These are phyloP conservation scores for Mesembryanthemum crystallinum DNA, from an alignment of 148 eudicot genomes.

Conservation along the genomic window DNA sequence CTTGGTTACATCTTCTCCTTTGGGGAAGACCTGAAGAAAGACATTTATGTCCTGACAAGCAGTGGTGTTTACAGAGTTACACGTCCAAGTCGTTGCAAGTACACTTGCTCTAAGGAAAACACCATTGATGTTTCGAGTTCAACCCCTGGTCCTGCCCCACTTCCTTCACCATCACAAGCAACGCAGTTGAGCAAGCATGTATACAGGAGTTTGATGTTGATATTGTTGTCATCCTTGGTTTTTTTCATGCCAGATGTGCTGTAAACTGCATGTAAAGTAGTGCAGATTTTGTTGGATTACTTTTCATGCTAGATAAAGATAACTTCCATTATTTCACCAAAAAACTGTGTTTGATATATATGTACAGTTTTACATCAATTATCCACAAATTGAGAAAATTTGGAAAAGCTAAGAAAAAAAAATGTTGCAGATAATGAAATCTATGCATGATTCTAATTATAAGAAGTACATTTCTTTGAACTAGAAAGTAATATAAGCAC, in stretches of 20 bases:
- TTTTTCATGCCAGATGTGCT: not conserved
- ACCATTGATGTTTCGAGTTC: conserved; percentile 25
- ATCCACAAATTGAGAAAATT: too few species aligned
- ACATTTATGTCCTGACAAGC: conserved; percentile 56
- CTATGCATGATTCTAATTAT: too few species aligned
- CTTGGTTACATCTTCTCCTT: conserved; percentile 72
- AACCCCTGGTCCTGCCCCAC: not conserved
- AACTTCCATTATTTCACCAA: too few species aligned
- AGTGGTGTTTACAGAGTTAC: conserved; percentile 75
- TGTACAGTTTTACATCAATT: too few species aligned
- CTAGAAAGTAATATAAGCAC: too few species aligned
- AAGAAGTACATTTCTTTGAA: too few species aligned
- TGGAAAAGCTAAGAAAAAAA: too few species aligned
- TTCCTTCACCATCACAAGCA: conserved; percentile 22
- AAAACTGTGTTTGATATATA: too few species aligned
- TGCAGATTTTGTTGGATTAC: not conserved
- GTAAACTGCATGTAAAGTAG: not conserved
- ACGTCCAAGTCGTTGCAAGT: conserved; percentile 67
- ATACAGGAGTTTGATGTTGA: conserved; percentile 15
- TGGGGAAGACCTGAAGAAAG: conserved; percentile 70
- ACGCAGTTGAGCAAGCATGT: conserved; percentile 19
- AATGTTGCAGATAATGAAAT: too few species aligned
- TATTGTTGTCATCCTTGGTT: conserved; percentile 14
- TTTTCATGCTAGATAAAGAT: not conserved
- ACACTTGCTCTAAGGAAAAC: conserved; percentile 60